These are phyloP conservation scores for Zygoascus meyerae DNA, from an alignment of 1,139 yeast genomes.

Conservation along the genomic window DNA sequence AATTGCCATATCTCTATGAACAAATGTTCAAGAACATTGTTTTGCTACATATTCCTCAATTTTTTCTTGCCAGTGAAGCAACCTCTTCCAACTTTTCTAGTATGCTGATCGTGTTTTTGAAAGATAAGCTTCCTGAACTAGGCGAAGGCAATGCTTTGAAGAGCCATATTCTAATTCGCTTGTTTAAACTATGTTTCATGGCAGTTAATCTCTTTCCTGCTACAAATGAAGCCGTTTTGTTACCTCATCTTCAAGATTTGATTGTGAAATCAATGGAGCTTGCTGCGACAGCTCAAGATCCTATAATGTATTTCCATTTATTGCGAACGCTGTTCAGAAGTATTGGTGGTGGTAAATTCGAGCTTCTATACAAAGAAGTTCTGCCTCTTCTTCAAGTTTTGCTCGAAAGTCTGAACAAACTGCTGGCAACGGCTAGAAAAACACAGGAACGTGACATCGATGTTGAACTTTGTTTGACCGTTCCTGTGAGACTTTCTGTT, in stretches of 20 bases:
- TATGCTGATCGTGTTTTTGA: conserved; percentile 70
- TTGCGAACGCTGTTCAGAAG: conserved; percentile 87
- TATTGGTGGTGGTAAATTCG: conserved; percentile 95
- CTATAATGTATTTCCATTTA: conserved; percentile 80
- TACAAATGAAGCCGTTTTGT: conserved; percentile 76
- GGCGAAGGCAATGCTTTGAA: conserved; percentile 78
- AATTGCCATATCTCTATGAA: conserved; percentile 70
- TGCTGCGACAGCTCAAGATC: conserved; percentile 88
- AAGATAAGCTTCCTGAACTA: conserved; percentile 64
- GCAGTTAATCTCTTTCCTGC: conserved; percentile 89
- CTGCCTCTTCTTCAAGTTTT: conserved; percentile 84
- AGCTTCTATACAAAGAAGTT: conserved; percentile 83
- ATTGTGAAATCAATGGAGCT: conserved; percentile 74
- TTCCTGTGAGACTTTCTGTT: conserved; percentile 89
- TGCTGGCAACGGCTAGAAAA: conserved; percentile 75
- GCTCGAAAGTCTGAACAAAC: conserved; percentile 75
- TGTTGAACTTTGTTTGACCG: conserved; percentile 90
- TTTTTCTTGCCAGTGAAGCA: conserved; percentile 86
- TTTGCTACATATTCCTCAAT: conserved; percentile 84
- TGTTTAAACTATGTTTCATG: conserved; percentile 91
- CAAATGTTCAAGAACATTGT: conserved; percentile 83
- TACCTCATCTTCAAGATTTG: conserved; percentile 80
- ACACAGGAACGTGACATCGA: conserved; percentile 90
- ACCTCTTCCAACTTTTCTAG: conserved; percentile 92
- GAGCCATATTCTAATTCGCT: conserved; percentile 72